These are phyloP conservation scores for Salix caprea DNA, from an alignment of 345 rosid genomes.

Conservation along the genomic window DNA sequence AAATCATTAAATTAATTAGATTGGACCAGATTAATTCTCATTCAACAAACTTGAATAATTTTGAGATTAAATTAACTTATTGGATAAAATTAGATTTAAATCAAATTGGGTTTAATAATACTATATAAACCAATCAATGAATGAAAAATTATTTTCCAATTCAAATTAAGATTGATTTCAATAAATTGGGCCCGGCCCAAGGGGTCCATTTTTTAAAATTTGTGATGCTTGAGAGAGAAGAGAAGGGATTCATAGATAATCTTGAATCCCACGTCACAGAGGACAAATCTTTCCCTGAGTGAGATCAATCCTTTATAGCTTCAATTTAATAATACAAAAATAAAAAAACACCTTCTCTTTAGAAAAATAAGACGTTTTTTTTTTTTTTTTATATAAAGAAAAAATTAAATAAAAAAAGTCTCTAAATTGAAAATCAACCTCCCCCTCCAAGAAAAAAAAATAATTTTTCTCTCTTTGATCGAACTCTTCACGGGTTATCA, in stretches of 20 bases:
- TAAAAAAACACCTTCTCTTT: not conserved
- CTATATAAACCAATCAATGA: too few species aligned
- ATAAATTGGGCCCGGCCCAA: not conserved
- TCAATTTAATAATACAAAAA: not conserved
- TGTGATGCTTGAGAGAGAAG: not conserved
- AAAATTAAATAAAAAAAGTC: not conserved
- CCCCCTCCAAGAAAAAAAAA: too few species aligned
- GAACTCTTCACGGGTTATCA: not conserved
- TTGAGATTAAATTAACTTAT: too few species aligned
- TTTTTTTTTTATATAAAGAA: not conserved
- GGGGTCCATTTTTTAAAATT: not conserved
- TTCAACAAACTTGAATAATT: too few species aligned
- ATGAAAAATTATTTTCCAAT: not conserved
- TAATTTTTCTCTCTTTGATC: not conserved
- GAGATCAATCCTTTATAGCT: not conserved
- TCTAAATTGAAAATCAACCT: not conserved
- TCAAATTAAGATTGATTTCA: not conserved
- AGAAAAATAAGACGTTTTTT: not conserved
- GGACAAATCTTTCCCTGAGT: not conserved
- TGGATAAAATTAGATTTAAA: too few species aligned
- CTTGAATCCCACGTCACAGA: not conserved
- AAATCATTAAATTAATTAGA: too few species aligned
- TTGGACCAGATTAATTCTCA: too few species aligned
- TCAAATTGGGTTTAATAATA: too few species aligned
- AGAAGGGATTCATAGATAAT: not conserved